phyloP scores from a whole-genome alignment of 1,139 yeast genomes.

The Wickerhamomyces sp. region DNA sequence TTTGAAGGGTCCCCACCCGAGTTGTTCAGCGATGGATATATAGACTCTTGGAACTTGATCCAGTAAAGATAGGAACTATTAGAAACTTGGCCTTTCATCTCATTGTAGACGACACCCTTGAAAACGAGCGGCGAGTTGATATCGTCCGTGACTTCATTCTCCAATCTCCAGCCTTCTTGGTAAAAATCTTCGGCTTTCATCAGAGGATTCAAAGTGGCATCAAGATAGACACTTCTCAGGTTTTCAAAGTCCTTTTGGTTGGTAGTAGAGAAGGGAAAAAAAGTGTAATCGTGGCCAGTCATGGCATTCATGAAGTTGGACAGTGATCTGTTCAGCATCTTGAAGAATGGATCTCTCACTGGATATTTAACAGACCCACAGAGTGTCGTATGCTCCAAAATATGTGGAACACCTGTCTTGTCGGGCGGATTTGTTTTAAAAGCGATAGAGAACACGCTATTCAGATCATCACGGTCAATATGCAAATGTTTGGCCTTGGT shows the following conservation, averaged over 20 bases:
- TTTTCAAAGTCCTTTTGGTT: slow-evolving; percentile 76
- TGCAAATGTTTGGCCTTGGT: slow-evolving; percentile 85
- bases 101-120: slow-evolving; percentile 96
- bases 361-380: slow-evolving; percentile 92
- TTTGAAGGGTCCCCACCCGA: slow-evolving; percentile 92
- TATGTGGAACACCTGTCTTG: slow-evolving; percentile 92
- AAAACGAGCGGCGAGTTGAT: slow-evolving; percentile 55
- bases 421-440: slow-evolving; percentile 95
- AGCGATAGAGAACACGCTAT: slow-evolving; percentile 84
- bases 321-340: slow-evolving; percentile 84
- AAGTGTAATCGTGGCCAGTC: slow-evolving; percentile 97
- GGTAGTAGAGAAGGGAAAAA: slow-evolving; percentile 94
- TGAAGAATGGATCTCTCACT: slow-evolving; percentile 95
- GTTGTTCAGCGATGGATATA: slow-evolving; percentile 79
- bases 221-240: slow-evolving; percentile 82
- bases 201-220: slow-evolving; percentile 81
- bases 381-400: slow-evolving; percentile 88
- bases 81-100: slow-evolving; percentile 97
- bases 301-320: slow-evolving; percentile 98
- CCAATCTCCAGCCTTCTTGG: slow-evolving; percentile 98
- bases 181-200: slow-evolving; percentile 74
- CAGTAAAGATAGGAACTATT: slow-evolving; percentile 83
- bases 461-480: slow-evolving; percentile 73
- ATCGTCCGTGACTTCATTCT: slow-evolving; percentile 59
- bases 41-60: slow-evolving; percentile 77